Conservation (phyloP, 1,139 yeast genomes). For the Dujonia santamariae region DNA sequence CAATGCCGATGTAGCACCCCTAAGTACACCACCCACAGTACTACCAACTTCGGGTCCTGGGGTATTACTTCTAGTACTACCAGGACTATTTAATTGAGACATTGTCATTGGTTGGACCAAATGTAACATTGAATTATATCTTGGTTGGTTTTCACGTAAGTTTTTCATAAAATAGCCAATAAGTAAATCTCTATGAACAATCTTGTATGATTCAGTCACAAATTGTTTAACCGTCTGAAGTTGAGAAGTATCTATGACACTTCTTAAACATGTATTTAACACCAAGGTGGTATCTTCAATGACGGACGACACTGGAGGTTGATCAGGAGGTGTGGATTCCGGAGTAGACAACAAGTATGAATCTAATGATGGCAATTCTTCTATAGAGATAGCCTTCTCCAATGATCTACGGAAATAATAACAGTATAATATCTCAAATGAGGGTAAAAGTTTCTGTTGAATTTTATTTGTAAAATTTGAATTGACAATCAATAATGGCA, state of each 20-base stretch:
- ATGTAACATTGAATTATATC: slow-evolving; percentile 40
- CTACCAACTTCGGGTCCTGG: slow-evolving; percentile 31
- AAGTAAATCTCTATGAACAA: slow-evolving; percentile 35
- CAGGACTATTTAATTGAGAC: slow-evolving; percentile 20
- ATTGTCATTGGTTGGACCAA: slow-evolving; percentile 21
- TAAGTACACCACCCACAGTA: slow-evolving; percentile 35
- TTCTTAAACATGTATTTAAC: slow-evolving; percentile 61
- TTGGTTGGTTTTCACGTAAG: slow-evolving; percentile 55
- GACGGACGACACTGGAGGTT: slow-evolving; percentile 74
- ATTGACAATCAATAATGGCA: slow-evolving; percentile 55
- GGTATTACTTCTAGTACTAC: slow-evolving; percentile 29
- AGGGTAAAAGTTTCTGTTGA: slow-evolving; percentile 49
- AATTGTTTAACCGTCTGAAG: slow-evolving; percentile 51
- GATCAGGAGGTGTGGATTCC: slow-evolving; percentile 35
- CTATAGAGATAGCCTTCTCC: slow-evolving; percentile 77
- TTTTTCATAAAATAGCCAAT: slow-evolving; percentile 45
- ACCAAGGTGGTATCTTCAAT: slow-evolving; percentile 83
- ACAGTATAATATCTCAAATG: slow-evolving; percentile 59
- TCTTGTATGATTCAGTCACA: slow-evolving; percentile 30
- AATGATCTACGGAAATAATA: slow-evolving; percentile 76
- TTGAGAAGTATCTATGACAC: slow-evolving; percentile 61
- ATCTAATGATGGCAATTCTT: slow-evolving; percentile 61
- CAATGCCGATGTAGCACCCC: slow-evolving; percentile 45
- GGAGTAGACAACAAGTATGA: slow-evolving; percentile 20
- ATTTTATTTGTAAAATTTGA: slow-evolving; percentile 65